Conservation (phyloP, 768 basidiomycete species). For the Mycena kentingensis region DNA sequence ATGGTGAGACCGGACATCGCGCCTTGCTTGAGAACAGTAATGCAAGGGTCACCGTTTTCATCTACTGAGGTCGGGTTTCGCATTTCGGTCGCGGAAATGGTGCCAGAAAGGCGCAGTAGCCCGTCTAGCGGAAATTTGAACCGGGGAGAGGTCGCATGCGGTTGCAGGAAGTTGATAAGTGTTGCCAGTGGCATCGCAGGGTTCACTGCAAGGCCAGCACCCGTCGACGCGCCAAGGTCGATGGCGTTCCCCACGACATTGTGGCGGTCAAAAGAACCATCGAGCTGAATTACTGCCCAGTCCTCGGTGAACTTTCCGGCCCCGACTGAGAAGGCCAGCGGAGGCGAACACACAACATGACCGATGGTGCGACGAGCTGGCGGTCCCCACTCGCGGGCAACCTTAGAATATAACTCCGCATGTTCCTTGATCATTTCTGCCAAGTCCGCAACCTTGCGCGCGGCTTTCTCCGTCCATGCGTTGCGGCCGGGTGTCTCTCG, state of each 20-base stretch:
- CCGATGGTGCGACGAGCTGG: conserved; percentile 28
- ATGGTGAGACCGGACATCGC: conserved; percentile 31
- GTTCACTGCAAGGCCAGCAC: too few species aligned
- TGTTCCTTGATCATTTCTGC: conserved; percentile 10
- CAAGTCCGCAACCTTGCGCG: conserved; percentile 12
- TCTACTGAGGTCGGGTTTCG: conserved; percentile 26
- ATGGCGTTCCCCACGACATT: conserved; percentile 32
- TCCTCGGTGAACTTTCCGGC: conserved; percentile 28
- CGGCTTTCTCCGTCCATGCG: too few species aligned
- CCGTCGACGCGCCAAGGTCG: too few species aligned
- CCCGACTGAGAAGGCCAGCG: conserved; percentile 21
- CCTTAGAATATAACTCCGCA: conserved; percentile 22
- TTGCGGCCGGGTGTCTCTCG: too few species aligned
- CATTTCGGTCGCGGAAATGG: conserved; percentile 34
- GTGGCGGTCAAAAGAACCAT: conserved; percentile 24
- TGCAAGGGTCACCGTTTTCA: conserved; percentile 25
- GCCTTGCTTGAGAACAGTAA: conserved; percentile 40
- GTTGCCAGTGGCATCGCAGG: too few species aligned
- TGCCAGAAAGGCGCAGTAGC: conserved; percentile 29
- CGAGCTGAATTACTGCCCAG: conserved; percentile 28
- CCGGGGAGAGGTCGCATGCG: too few species aligned
- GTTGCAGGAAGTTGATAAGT: too few species aligned
- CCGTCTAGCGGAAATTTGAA: conserved; percentile 34
- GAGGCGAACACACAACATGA: conserved; percentile 32
- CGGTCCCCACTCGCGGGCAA: conserved; percentile 26